phyloP scores from a whole-genome alignment of 169 alveolate genomes.

The Eimeria praecox region DNA sequence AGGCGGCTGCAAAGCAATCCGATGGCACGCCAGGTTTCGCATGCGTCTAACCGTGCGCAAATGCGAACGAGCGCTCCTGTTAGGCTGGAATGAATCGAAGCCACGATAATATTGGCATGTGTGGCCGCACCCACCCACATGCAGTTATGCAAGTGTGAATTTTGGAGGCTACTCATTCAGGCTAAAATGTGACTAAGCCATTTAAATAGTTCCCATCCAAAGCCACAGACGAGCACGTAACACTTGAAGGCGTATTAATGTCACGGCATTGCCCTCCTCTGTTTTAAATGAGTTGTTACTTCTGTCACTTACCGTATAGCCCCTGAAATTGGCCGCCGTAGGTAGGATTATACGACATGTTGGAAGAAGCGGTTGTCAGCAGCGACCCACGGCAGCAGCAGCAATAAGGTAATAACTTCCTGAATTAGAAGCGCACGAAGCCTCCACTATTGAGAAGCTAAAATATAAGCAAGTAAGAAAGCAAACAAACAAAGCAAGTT shows the following conservation, averaged over 20 bases:
- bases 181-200: background rate
- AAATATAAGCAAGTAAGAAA: background rate
- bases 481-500: background rate
- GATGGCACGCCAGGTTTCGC: background rate
- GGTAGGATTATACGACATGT: constrained; percentile 78
- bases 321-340: constrained; percentile 80
- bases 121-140: background rate
- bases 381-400: background rate
- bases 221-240: background rate
- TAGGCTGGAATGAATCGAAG: background rate
- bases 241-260: background rate
- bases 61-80: background rate
- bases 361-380: background rate
- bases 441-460: background rate
- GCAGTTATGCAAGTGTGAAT: background rate
- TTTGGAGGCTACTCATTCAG: background rate
- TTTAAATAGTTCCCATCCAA: background rate
- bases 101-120: background rate
- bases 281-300: background rate
- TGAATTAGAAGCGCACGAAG: background rate
- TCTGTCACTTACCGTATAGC: constrained; percentile 15
- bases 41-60: background rate
- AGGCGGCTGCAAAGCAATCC: constrained; percentile 25
- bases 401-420: background rate
- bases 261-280: background rate